Evolutionary conservation across 2,329 filamentous ascomycete species (phyloP), one percentile per base, ranked within the genome.

Genomic region (Penicillium brevicompactum): DNA sequence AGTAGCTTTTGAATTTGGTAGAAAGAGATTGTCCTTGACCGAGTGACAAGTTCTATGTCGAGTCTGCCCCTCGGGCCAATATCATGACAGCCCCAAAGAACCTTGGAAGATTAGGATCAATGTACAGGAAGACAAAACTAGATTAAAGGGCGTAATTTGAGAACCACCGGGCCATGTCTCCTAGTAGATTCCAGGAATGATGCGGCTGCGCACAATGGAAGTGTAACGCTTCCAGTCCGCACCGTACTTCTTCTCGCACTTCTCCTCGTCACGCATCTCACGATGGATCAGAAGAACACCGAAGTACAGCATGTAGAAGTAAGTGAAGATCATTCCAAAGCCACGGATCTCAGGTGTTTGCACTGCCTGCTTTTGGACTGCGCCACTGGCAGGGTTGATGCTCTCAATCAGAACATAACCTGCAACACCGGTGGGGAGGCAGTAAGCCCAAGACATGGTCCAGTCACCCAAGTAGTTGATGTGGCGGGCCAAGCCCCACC

Each of bases 391-490:
- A 6, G 74, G 73, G 24, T 78, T 74, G 31, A 78, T 74, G 10
- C 70, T 74, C 47, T 81, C 78, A 43, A 82, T 75, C 48, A 96
- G 86, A 40, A 87, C 79, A 72, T 93, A 96, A 11, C 92, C 92
- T 0, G 92, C 89, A 56, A 95, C 73, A 1, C 90, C 90, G 0
- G 92, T 96, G 1, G 93, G 92, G 42, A 97, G 80, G 62, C 87
- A 91, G 76, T 94, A 97, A 0, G 91, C 86, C 91, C 91, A 97
- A 8, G 88, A 85, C 85, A 96, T 92, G 62, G 94, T 82, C 92
- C 92, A 97, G 77, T 97, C 93, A 49, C 92, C 93, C 1, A 96
- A 77, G 76, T 97, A 97, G 79, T 97, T 97, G 81, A 97, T 93
- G 76, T 97, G 93, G 41, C 93, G 86, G 0, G 92, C 89, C 21